Evolutionary conservation across 1,139 yeast genomes (phyloP).

Genomic region (Saccharomycopsis hybrid): DNA sequence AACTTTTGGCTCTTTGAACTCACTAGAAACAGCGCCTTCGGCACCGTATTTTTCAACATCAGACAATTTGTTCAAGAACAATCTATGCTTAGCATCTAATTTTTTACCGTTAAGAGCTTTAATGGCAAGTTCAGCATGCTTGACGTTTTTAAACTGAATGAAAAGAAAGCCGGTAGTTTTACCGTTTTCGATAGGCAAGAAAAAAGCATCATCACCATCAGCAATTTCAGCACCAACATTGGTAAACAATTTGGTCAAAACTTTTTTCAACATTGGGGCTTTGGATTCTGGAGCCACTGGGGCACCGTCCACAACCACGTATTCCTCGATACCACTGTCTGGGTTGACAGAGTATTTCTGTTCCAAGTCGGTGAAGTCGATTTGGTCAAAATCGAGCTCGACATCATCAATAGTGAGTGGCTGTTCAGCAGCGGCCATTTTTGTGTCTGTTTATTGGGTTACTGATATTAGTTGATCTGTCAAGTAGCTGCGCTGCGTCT

Average conservation of each 20-base stretch:
- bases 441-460: too few species aligned
- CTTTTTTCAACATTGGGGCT: conserved; percentile 77
- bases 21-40: conserved; percentile 56
- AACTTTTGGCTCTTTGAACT: conserved; percentile 63
- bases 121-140: conserved; percentile 73
- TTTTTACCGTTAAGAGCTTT: conserved; percentile 76
- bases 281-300: conserved; percentile 92
- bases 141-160: conserved; percentile 67
- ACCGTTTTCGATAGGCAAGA: conserved; percentile 70
- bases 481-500: too few species aligned
- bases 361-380: conserved; percentile 87
- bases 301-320: conserved; percentile 88
- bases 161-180: conserved; percentile 84
- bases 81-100: conserved; percentile 88
- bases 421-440: conserved; percentile 3
- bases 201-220: conserved; percentile 48
- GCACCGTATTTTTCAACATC: conserved; percentile 81
- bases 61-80: conserved; percentile 72
- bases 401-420: conserved; percentile 31
- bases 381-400: conserved; percentile 52
- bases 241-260: conserved; percentile 71
- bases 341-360: conserved; percentile 59
- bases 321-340: conserved; percentile 65
- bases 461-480: too few species aligned
- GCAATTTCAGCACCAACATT: conserved; percentile 59